phyloP scores from a whole-genome alignment of 1,284 basidiomycete genomes.

The Mixia osmundae region DNA sequence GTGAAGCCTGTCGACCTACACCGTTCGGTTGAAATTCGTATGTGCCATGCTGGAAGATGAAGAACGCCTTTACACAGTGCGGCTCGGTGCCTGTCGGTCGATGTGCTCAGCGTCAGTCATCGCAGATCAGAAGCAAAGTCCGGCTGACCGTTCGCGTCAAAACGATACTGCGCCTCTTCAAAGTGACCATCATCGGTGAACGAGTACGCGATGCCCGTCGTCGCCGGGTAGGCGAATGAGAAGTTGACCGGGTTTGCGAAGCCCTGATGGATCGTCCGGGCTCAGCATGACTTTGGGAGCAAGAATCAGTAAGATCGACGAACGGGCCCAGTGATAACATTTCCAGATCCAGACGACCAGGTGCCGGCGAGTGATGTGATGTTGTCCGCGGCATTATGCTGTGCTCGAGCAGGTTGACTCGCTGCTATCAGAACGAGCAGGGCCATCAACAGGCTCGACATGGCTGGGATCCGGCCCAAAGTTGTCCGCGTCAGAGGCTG shows the following conservation, averaged over 20 bases:
- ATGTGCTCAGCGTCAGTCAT: background rate
- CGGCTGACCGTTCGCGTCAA: slow-evolving; percentile 45
- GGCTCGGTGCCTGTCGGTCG: slow-evolving; percentile 35
- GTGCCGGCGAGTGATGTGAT: slow-evolving; percentile 36
- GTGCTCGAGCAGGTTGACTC: background rate
- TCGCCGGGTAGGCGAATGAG: slow-evolving; percentile 54
- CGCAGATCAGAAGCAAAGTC: background rate
- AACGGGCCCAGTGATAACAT: slow-evolving; percentile 59
- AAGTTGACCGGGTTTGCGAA: slow-evolving; percentile 60
- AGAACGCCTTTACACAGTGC: slow-evolving; percentile 54
- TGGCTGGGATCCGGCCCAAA: too few species aligned
- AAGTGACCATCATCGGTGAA: slow-evolving; percentile 54
- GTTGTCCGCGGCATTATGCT: slow-evolving; percentile 11
- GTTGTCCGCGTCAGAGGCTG: too few species aligned
- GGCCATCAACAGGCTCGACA: too few species aligned
- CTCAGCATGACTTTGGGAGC: background rate
- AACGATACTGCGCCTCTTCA: slow-evolving; percentile 69
- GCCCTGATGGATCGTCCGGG: slow-evolving; percentile 27
- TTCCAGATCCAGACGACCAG: slow-evolving; percentile 54
- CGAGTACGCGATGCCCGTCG: slow-evolving; percentile 60
- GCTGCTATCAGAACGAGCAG: background rate
- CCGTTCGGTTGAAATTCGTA: slow-evolving; percentile 45
- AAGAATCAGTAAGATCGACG: slow-evolving; percentile 22
- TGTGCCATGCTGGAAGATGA: slow-evolving; percentile 66
- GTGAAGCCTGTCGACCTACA: background rate